Base-by-base conservation (phyloP, 1,284 basidiomycete species). In the Heimioporus retisporus region DNA sequence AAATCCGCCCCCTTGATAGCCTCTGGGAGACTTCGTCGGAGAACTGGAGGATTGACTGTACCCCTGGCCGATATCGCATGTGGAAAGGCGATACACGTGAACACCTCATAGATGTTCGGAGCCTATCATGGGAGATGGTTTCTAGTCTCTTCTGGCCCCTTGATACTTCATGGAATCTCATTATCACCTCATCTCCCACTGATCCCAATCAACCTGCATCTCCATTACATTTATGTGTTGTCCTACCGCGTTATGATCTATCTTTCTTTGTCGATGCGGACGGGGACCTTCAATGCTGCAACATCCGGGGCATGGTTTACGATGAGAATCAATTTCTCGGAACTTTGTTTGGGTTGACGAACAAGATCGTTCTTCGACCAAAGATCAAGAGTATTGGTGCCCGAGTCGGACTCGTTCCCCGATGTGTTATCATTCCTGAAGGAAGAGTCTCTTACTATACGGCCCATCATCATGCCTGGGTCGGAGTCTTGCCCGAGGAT, bases 361-460 rank as follows among this genome's bases (percentile, higher is more conserved):
- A 77, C 60, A 78, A 80, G 59, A 79, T 87, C 0, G 75, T 86
- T 5, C 77, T 88, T 25, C 71, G 79, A 3, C 71, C 75, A 1
- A 75, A 72, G 42, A 31, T 21, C 16, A 48, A 11, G 43, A 15
- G 40, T 6, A 64, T 10, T 55, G 23, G 35, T 53, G 66, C 44
- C 11, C 35, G 35, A 48, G 2, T 11, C 7, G 46, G 19, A 48
- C 18, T 48, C 46, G 8, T 2, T 71, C 74, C 3, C 6, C 77
- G 79, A 15, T 70, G 70, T 54, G 71, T 85, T 35, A 71, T 87
- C 35, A 77, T 87, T 31, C 85, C 85, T 1, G 64, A 77, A 14
- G 85, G 85, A 5, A 4, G 64, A 0, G 50, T 81, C 46, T 62
- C 71, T 15, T 63, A 82, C 77, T 43, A 48, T 65, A 55, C 42